phyloP scores from a whole-genome alignment of 176 grass and related monocot species.

The Dendrocalamus sinicus region DNA sequence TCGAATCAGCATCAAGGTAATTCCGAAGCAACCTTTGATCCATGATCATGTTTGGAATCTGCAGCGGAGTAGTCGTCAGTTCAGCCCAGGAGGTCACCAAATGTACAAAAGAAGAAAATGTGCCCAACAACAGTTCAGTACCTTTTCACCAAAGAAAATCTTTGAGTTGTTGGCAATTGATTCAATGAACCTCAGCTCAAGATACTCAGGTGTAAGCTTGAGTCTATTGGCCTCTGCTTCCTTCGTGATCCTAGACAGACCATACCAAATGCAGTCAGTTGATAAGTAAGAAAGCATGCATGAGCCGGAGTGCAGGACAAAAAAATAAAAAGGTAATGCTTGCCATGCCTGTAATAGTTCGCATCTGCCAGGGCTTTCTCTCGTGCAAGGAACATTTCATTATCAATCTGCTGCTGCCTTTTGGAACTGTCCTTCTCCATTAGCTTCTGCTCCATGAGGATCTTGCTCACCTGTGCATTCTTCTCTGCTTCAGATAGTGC shows the following conservation, averaged over 20 bases:
- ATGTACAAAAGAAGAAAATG: conserved; percentile 29
- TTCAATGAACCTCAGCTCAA: conserved; percentile 96
- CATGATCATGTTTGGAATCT: conserved; percentile 44
- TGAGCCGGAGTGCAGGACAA: conserved; percentile 13
- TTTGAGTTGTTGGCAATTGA: conserved; percentile 93
- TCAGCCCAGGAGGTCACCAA: conserved; percentile 18
- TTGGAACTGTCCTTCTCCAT: conserved; percentile 95
- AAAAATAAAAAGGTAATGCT: conserved; percentile 12
- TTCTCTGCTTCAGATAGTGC: conserved; percentile 97
- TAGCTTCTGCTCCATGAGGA: conserved; percentile 96
- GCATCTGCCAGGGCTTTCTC: conserved; percentile 85
- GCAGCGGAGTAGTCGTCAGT: neutral
- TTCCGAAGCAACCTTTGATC: conserved; percentile 44
- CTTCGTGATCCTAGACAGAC: conserved; percentile 65
- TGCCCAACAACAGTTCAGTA: no score
- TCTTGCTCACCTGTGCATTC: conserved; percentile 91
- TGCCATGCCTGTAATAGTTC: conserved; percentile 71
- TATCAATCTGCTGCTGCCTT: conserved; percentile 87
- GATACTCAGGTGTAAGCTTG: conserved; percentile 93
- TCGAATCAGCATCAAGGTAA: conserved; percentile 14
- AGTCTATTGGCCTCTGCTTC: conserved; percentile 93
- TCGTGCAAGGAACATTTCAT: conserved; percentile 92
- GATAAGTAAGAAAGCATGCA: neutral
- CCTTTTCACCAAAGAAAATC: conserved; percentile 98
- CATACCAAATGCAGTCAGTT: conserved; percentile 36